phyloP scores from a whole-genome alignment of 208 protist species.

The Leptomonas seymouri region DNA sequence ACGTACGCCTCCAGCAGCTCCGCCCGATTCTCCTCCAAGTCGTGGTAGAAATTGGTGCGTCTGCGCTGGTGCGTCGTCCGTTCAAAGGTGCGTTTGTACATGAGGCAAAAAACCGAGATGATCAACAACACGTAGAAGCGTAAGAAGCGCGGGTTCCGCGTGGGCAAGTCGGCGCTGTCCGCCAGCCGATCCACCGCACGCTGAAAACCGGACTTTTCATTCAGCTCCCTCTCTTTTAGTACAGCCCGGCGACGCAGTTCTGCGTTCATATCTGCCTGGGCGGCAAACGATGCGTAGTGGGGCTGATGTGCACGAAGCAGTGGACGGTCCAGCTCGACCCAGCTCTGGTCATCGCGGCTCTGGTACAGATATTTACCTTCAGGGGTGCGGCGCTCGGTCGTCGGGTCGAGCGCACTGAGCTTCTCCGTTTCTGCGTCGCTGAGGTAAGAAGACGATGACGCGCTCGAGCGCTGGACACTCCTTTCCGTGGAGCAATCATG shows the following conservation, averaged over 20 bases:
- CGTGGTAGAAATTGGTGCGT: slow-evolving; percentile 57
- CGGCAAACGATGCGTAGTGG: slow-evolving; percentile 70
- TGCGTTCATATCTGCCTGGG: slow-evolving; percentile 56
- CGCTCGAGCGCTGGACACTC: background rate
- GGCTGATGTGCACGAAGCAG: slow-evolving; percentile 65
- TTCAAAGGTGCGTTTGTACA: slow-evolving; percentile 73
- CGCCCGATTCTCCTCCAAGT: slow-evolving; percentile 50
- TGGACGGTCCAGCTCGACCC: slow-evolving; percentile 70
- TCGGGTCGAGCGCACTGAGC: slow-evolving; percentile 69
- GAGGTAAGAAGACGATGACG: slow-evolving; percentile 23
- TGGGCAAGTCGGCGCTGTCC: slow-evolving; percentile 72
- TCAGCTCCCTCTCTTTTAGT: slow-evolving; percentile 65
- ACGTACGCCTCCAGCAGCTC: slow-evolving; percentile 49
- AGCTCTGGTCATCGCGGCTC: slow-evolving; percentile 73
- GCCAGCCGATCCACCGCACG: slow-evolving; percentile 52
- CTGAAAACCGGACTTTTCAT: slow-evolving; percentile 74
- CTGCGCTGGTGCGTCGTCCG: slow-evolving; percentile 44
- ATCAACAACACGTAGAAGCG: slow-evolving; percentile 49
- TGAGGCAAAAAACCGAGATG: slow-evolving; percentile 51
- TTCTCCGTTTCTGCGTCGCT: slow-evolving; percentile 70
- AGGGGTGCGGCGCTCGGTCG: slow-evolving; percentile 70
- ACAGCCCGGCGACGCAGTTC: slow-evolving; percentile 66
- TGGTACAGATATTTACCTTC: slow-evolving; percentile 80
- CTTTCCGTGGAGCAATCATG: slow-evolving; percentile 9
- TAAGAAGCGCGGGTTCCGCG: slow-evolving; percentile 49